Evolutionary conservation across 1,284 basidiomycete species (phyloP), one percentile per base, ranked within the genome.

Genomic region (Cryptococcus amylolentus): DNA sequence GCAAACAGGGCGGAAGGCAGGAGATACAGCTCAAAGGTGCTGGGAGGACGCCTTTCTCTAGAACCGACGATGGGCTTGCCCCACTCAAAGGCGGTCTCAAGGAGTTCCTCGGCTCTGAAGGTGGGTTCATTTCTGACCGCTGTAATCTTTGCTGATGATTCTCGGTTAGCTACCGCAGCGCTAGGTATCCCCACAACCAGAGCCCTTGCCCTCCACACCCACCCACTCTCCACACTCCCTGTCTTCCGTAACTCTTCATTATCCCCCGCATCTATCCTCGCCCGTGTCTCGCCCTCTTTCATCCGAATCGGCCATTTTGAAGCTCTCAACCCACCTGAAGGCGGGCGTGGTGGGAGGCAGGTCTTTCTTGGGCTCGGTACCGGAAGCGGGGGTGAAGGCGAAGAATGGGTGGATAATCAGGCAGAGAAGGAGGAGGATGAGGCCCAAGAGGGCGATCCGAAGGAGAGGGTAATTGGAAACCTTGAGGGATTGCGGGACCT

Each of bases 21-120:
- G 93, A 98, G 71, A 81, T 98, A 4, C 95, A 98, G 74, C 83
- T 98, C 63, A 98, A 98, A 72, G 95, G 95, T 0, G 86, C 88
- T 1, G 95, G 95, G 0, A 83, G 95, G 9, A 98, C 95, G 1
- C 94, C 95, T 0, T 98, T 95, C 78, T 91, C 91, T 1, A 84
- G 95, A 46, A 80, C 79, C 44, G 95, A 93, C 1, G 95, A 98
- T 74, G 95, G 95, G 0, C 82, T 98, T 8, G 95, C 95, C 1
- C 93, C 96, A 1, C 78, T 94, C 16, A 86, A 92, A 27, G 93
- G 91, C 42, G 93, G 91, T 5, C 86, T 98, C 41, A 86, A 95
- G 52, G 95, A 98, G 78, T 98, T 86, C 66, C 82, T 93, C 2
- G 86, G 88, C 54, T 86, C 88, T 2, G 91, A 95, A 84, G 88